A percentile compares a stretch with the other conserved stretches of the same genome.
These are phyloP conservation scores for Coemansia sp. DNA, from an alignment of 192 early-diverging fungal genomes.

Conservation along the genomic window DNA sequence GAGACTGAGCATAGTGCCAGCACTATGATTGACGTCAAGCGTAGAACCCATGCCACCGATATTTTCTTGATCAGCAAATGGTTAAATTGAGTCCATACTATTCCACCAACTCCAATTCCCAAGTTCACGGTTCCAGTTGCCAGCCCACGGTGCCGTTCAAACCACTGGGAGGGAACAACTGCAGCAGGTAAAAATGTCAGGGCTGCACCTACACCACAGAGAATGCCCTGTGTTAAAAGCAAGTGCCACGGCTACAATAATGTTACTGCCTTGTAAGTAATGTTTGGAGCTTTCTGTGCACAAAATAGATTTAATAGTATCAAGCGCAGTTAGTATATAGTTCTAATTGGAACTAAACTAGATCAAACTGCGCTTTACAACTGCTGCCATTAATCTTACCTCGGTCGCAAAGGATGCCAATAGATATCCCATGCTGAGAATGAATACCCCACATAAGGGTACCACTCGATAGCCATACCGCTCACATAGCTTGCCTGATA, in stretches of 20 bases:
- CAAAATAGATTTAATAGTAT: conserved; percentile 1
- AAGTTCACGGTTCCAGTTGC: conserved; percentile 59
- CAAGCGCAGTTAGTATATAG: neutral
- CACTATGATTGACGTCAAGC: conserved; percentile 56
- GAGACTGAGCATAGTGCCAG: conserved; percentile 26
- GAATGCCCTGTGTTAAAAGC: conserved; percentile 58
- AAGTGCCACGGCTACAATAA: conserved; percentile 62
- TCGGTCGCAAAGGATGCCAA: conserved; percentile 51
- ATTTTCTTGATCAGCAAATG: conserved; percentile 55
- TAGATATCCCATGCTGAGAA: conserved; percentile 43
- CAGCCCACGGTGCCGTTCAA: conserved; percentile 55
- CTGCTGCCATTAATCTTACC: conserved; percentile 24
- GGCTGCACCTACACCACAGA: conserved; percentile 56
- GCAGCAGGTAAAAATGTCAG: conserved; percentile 52
- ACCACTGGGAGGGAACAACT: conserved; percentile 58
- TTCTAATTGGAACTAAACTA: no score
- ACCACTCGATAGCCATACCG: conserved; percentile 43
- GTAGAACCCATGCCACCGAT: conserved; percentile 61
- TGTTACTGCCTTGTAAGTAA: neutral
- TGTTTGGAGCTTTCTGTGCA: neutral
- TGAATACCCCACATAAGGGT: conserved; percentile 32
- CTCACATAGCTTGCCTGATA: conserved; percentile 51
- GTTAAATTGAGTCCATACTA: conserved; percentile 62
- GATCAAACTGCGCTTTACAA: no score
- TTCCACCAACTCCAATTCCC: conserved; percentile 71